These are phyloP conservation scores for Fusarium pininemorale DNA, from an alignment of 2,329 filamentous ascomycete genomes.

Conservation along the genomic window DNA sequence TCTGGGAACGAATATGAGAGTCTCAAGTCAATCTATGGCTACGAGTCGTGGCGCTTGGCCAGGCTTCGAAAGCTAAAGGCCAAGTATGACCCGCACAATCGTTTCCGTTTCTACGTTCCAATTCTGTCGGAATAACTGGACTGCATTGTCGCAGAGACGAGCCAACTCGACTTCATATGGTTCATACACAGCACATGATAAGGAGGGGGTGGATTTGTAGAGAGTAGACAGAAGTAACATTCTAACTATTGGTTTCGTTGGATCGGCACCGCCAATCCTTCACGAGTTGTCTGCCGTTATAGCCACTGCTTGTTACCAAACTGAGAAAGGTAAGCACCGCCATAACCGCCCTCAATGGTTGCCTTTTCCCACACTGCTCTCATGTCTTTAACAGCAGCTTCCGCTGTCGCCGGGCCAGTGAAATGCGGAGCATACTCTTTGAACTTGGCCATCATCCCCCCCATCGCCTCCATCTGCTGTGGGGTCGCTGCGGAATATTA, in stretches of 20 bases:
- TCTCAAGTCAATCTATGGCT: neutral
- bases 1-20: neutral
- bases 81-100: neutral
- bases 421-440: neutral
- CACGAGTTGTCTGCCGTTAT: fast-evolving
- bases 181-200: too few species aligned
- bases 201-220: too few species aligned
- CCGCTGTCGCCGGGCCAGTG: neutral
- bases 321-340: neutral
- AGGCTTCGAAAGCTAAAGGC: neutral
- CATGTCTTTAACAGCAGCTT: neutral
- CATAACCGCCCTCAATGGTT: neutral
- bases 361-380: neutral
- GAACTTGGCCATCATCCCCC: neutral
- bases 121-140: neutral
- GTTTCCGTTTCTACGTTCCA: neutral
- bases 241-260: too few species aligned
- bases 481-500: neutral
- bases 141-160: too few species aligned
- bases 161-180: too few species aligned
- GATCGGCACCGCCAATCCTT: fast-evolving
- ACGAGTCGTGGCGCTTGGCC: neutral
- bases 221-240: neutral
- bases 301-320: neutral
- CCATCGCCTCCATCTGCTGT: neutral